A percentile compares a stretch with the other conserved stretches of the same genome.
Conservation (phyloP, 1,139 yeast genomes). For the Yamadazyma taylorii region DNA sequence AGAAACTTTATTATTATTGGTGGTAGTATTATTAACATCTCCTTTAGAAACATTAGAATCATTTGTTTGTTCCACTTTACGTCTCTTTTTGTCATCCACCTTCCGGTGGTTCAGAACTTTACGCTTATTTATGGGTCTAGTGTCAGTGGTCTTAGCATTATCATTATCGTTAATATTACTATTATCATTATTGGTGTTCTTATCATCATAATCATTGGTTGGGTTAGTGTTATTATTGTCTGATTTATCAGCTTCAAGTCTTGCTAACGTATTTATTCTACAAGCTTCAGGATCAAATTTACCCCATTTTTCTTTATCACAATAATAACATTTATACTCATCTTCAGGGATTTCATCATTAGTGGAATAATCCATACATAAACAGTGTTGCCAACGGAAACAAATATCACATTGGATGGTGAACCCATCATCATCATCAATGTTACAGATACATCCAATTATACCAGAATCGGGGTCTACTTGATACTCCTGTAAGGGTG, state of each 20-base stretch:
- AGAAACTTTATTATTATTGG: conserved; percentile 2
- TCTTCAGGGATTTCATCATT: conserved; percentile 80
- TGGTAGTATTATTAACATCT: not conserved
- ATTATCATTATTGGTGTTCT: conserved; percentile 9
- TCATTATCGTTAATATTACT: conserved; percentile 6
- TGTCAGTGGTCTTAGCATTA: too few relatives aligned
- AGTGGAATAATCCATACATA: conserved; percentile 76
- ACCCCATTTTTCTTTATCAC: conserved; percentile 60
- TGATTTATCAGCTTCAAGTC: conserved; percentile 26
- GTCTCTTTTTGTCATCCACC: conserved; percentile 12
- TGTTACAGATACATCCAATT: conserved; percentile 88
- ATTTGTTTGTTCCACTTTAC: conserved; percentile 4
- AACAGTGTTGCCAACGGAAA: conserved; percentile 92
- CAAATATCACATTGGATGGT: conserved; percentile 93
- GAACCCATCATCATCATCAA: conserved; percentile 90
- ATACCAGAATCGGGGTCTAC: conserved; percentile 81
- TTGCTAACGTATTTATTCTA: conserved; percentile 32
- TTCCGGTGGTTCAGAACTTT: conserved; percentile 10
- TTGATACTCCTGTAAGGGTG: conserved; percentile 47
- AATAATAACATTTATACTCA: conserved; percentile 73
- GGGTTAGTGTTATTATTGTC: conserved; percentile 14
- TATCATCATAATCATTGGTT: conserved; percentile 10
- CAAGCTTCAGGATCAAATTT: conserved; percentile 47
- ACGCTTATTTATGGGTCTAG: conserved; percentile 7
- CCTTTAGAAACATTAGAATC: not conserved